Evolutionary conservation across 1,284 basidiomycete genomes (phyloP).

Genomic region (Trametes pubescens): DNA sequence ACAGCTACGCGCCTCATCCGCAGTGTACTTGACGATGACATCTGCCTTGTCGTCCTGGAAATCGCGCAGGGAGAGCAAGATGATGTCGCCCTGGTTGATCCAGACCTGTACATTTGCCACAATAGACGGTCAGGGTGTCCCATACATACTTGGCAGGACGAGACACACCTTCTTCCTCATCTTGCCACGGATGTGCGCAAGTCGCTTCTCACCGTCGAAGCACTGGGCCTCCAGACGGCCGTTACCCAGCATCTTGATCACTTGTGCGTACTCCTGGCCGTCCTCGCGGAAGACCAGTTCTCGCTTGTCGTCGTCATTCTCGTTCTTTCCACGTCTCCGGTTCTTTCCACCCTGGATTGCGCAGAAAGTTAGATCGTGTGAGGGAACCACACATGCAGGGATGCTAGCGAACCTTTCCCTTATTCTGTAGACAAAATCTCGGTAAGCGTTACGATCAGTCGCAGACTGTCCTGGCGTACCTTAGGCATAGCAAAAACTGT

Average conservation of each 20-base stretch:
- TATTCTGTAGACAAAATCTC: constrained; percentile 60
- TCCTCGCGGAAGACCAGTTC: constrained; percentile 99
- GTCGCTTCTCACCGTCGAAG: constrained; percentile 98
- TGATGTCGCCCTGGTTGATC: constrained; percentile 99
- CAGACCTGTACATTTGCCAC: constrained; percentile 80
- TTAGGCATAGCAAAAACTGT: constrained; percentile 60
- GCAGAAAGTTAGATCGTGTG: constrained; percentile 1
- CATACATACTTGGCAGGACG: not conserved
- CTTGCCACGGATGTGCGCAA: constrained; percentile 98
- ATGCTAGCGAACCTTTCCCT: constrained; percentile 71
- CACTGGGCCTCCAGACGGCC: constrained; percentile 97
- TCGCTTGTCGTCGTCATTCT: constrained; percentile 98
- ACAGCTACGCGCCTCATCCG: constrained; percentile 91
- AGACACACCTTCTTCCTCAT: constrained; percentile 95
- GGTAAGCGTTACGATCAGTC: constrained; percentile 31
- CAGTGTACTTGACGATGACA: constrained; percentile 99
- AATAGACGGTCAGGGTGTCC: not conserved
- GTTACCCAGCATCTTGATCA: constrained; percentile 98
- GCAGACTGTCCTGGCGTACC: constrained; percentile 44
- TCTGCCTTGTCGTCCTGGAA: constrained; percentile 99
- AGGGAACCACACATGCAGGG: not conserved
- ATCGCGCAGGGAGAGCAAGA: constrained; percentile 95
- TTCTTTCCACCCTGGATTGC: constrained; percentile 93
- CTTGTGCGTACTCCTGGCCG: constrained; percentile 99
- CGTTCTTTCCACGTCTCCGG: constrained; percentile 99